Evolutionary conservation across 768 basidiomycete genomes (phyloP).

Genomic region (Steccherinum ochraceum): DNA sequence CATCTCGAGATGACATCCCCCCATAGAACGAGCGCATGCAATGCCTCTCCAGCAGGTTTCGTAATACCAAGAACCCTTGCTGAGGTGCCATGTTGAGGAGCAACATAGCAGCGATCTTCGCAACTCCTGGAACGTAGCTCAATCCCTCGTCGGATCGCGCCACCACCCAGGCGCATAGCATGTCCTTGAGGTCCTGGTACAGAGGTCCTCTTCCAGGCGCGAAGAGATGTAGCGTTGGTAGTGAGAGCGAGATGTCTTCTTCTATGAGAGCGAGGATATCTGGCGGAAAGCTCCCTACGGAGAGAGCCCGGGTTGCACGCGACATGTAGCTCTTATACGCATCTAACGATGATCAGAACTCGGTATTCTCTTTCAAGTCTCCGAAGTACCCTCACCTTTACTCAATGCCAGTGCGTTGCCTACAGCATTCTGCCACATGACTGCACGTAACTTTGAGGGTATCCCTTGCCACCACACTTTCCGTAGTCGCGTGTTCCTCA

Average conservation of each 20-base stretch:
- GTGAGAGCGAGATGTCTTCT: constrained; percentile 64
- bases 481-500: constrained; percentile 57
- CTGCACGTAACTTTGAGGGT: constrained; percentile 71
- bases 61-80: constrained; percentile 75
- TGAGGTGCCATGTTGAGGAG: constrained; percentile 73
- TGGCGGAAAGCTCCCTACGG: constrained; percentile 59
- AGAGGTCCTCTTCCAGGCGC: constrained; percentile 70
- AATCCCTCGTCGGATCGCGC: constrained; percentile 78
- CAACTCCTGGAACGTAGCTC: constrained; percentile 61
- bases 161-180: constrained; percentile 86
- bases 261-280: constrained; percentile 61
- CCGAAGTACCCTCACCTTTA: constrained; percentile 50
- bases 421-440: constrained; percentile 80
- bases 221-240: constrained; percentile 79
- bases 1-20: constrained; percentile 60
- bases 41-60: constrained; percentile 81
- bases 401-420: constrained; percentile 78
- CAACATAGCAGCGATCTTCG: constrained; percentile 81
- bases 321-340: constrained; percentile 65
- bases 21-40: constrained; percentile 84
- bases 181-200: constrained; percentile 74
- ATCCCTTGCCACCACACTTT: constrained; percentile 88
- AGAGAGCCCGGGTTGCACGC: constrained; percentile 66
- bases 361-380: constrained; percentile 3
- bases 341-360: constrained; percentile 37